Evolutionary conservation across 306 rosid species (phyloP).

Genomic region (Ziziphus jujuba): DNA sequence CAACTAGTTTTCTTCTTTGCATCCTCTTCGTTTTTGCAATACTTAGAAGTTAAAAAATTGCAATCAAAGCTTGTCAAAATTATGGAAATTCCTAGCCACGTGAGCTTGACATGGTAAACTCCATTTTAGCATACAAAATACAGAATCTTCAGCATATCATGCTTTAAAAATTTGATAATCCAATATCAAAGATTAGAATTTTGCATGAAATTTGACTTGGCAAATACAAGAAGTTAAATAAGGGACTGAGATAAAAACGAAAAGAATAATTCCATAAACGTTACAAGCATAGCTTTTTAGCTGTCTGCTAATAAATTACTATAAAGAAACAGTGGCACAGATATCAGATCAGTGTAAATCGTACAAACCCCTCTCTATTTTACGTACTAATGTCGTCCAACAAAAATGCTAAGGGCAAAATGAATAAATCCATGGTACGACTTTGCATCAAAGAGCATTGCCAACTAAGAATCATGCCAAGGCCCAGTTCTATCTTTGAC

Average conservation of each 20-base stretch:
- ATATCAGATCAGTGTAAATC: slow-evolving; percentile 22
- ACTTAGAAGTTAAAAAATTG: no score
- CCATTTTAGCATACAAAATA: not conserved
- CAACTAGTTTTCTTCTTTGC: no score
- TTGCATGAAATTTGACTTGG: not conserved
- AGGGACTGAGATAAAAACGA: slow-evolving; percentile 22
- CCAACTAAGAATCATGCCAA: slow-evolving; percentile 17
- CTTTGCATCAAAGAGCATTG: slow-evolving; percentile 21
- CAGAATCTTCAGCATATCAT: not conserved
- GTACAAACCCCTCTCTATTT: slow-evolving; percentile 15
- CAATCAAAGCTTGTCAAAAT: no score
- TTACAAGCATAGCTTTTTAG: slow-evolving; percentile 23
- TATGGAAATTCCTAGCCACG: no score
- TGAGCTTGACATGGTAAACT: no score
- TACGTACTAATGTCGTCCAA: slow-evolving; percentile 26
- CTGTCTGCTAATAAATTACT: slow-evolving; percentile 32
- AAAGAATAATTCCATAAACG: slow-evolving; percentile 25
- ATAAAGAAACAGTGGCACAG: slow-evolving; percentile 20
- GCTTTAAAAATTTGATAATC: not conserved
- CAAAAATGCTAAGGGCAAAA: slow-evolving; percentile 38
- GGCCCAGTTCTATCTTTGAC: slow-evolving; percentile 9
- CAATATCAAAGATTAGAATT: not conserved
- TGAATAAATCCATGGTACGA: slow-evolving; percentile 27
- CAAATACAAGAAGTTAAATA: not conserved
- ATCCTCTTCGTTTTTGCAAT: no score